These are phyloP conservation scores for Funneliformis mosseae DNA, from an alignment of 192 early-diverging fungal genomes.

Conservation along the genomic window DNA sequence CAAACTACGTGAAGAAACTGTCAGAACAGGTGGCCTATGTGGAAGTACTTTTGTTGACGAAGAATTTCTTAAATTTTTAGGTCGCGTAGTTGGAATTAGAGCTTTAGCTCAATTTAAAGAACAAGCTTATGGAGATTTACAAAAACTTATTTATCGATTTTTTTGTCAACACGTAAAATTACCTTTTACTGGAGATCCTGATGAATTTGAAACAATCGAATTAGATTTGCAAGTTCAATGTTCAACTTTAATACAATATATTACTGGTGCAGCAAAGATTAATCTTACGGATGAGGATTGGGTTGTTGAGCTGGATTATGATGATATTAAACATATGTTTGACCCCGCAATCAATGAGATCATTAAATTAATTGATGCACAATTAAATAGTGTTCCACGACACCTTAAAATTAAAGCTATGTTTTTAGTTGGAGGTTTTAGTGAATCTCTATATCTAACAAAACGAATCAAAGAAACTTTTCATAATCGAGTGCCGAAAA, in stretches of 20 bases:
- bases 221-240: background rate
- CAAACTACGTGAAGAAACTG: background rate
- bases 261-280: background rate
- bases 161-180: constrained; percentile 5
- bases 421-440: constrained; percentile 59
- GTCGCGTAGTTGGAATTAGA: background rate
- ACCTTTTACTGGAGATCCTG: background rate
- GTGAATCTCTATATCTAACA: constrained; percentile 49
- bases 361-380: constrained; percentile 35
- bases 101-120: background rate
- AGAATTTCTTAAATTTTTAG: background rate
- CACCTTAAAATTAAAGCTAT: constrained; percentile 40
- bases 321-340: background rate
- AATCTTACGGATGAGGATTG: background rate
- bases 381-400: constrained; percentile 40
- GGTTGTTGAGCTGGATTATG: constrained; percentile 41
- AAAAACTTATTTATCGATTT: background rate
- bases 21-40: background rate
- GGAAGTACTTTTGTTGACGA: constrained; percentile 9
- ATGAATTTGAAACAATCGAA: background rate
- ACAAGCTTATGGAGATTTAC: background rate
- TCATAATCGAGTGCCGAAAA: constrained; percentile 27
- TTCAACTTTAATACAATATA: background rate
- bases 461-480: constrained; percentile 40
- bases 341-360: background rate